Conservation (phyloP, 768 basidiomycete species). For the Mycena galopus region DNA sequence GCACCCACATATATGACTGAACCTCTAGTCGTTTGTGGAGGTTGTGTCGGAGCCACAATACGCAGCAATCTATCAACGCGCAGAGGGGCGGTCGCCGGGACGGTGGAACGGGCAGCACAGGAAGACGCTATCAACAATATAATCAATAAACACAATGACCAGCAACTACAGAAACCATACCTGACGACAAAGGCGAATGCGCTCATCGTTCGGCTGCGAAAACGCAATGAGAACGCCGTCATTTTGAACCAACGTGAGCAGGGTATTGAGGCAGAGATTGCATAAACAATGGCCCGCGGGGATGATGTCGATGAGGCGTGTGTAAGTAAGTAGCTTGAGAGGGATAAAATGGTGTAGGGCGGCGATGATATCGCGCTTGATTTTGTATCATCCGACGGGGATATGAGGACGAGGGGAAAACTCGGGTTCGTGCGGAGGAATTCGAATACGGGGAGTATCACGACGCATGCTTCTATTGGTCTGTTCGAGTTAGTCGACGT, state of each 20-base stretch:
- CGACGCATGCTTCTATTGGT: slow-evolving; percentile 71
- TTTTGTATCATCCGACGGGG: slow-evolving; percentile 42
- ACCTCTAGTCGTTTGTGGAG: slow-evolving; percentile 73
- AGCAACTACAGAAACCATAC: slow-evolving; percentile 46
- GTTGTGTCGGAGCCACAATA: slow-evolving; percentile 80
- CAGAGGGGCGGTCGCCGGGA: slow-evolving; percentile 63
- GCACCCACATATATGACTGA: slow-evolving; percentile 66
- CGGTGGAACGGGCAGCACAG: slow-evolving; percentile 58
- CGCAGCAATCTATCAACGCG: slow-evolving; percentile 75
- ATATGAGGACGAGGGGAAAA: slow-evolving; percentile 62
- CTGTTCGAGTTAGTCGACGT: slow-evolving; percentile 49
- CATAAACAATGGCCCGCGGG: slow-evolving; percentile 72
- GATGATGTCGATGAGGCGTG: slow-evolving; percentile 75
- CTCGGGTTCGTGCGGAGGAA: slow-evolving; percentile 64
- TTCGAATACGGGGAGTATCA: slow-evolving; percentile 73
- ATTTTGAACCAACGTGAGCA: slow-evolving; percentile 67
- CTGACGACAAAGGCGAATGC: slow-evolving; percentile 74
- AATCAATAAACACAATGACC: slow-evolving; percentile 14
- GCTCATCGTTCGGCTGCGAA: slow-evolving; percentile 54
- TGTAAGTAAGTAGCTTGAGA: slow-evolving; percentile 75
- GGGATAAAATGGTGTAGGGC: slow-evolving; percentile 62
- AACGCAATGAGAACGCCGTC: slow-evolving; percentile 60
- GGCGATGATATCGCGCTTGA: slow-evolving; percentile 49
- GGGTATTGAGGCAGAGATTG: slow-evolving; percentile 67
- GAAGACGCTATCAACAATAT: slow-evolving; percentile 57